These are phyloP conservation scores for Rhododendron kiyosumense DNA, from an alignment of 148 eudicot species.

Conservation along the genomic window DNA sequence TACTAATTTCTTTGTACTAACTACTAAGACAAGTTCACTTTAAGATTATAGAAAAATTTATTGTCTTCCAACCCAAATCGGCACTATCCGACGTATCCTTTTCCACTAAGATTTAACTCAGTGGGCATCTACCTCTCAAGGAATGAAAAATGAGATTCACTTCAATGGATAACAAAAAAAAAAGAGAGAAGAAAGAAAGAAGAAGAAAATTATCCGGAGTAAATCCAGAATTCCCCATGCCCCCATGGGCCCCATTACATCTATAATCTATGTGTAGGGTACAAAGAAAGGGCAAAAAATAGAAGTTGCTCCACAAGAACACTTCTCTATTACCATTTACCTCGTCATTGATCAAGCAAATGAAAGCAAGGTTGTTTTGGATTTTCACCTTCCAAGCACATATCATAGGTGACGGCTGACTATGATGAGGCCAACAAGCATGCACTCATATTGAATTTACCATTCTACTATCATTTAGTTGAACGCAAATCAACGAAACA, in stretches of 20 bases:
- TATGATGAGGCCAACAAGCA: background rate
- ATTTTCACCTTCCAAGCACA: background rate
- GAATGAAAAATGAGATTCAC: background rate
- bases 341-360: background rate
- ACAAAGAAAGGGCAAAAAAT: background rate
- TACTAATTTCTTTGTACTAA: background rate
- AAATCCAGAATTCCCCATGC: background rate
- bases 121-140: background rate
- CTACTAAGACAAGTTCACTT: background rate
- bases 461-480: background rate
- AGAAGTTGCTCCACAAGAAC: background rate
- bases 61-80: background rate
- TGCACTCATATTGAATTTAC: background rate
- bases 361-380: background rate
- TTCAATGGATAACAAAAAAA: background rate
- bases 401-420: background rate
- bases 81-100: background rate
- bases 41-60: background rate
- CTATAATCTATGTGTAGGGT: background rate
- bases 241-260: background rate
- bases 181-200: background rate
- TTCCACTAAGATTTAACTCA: background rate
- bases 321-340: background rate
- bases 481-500: slow-evolving; percentile 22
- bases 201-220: background rate